phyloP scores from a whole-genome alignment of 305 asterid genomes.

The Nicotiana rustica region DNA sequence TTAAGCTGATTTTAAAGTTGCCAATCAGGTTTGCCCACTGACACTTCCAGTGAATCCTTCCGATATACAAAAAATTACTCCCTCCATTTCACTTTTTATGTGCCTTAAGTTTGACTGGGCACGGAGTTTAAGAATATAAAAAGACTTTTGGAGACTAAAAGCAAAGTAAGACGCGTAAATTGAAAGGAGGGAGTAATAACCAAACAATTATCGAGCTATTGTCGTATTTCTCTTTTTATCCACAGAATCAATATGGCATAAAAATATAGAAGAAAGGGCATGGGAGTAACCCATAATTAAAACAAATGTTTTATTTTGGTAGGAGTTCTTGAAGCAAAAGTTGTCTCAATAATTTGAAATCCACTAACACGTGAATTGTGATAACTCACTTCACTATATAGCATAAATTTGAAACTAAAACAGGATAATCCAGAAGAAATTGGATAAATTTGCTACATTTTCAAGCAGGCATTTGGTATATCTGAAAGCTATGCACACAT shows the following conservation, averaged over 20 bases:
- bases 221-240: neutral
- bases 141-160: no score
- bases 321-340: neutral
- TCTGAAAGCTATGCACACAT: conserved; percentile 3
- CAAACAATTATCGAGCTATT: no score
- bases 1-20: neutral
- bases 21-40: neutral
- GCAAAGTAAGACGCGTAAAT: no score
- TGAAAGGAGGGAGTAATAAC: no score
- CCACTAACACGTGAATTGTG: neutral
- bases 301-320: neutral
- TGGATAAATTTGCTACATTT: neutral
- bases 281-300: neutral
- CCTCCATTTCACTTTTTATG: no score
- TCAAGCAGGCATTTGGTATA: conserved; percentile 25
- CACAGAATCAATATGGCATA: neutral
- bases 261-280: conserved; percentile 7
- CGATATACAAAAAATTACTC: neutral
- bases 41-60: conserved; percentile 11
- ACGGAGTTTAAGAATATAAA: no score
- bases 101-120: no score
- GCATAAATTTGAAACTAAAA: neutral
- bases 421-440: neutral
- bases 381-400: neutral
- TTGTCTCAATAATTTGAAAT: conserved; percentile 1